phyloP scores from a whole-genome alignment of 345 rosid genomes.

The Reutealis trisperma region DNA sequence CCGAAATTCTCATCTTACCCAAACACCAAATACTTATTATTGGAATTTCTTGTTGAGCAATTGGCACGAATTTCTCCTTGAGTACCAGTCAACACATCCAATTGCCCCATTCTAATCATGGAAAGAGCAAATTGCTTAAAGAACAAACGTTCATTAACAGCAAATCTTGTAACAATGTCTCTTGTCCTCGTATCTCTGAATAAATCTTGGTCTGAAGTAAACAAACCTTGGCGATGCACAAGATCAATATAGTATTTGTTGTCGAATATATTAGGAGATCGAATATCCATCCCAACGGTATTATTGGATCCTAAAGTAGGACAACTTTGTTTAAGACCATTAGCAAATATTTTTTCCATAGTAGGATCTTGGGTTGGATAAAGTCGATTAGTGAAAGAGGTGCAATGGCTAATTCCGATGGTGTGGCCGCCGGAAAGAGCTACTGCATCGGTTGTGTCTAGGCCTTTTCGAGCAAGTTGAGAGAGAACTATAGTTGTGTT shows the following conservation, averaged over 20 bases:
- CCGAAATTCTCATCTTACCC: too few species aligned
- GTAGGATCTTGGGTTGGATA: conserved; percentile 78
- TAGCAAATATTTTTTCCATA: conserved; percentile 69
- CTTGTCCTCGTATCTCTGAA: conserved; percentile 58
- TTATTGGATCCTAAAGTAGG: conserved; percentile 38
- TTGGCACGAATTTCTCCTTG: conserved; percentile 77
- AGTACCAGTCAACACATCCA: conserved; percentile 57
- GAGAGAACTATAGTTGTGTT: too few species aligned
- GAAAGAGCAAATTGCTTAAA: conserved; percentile 57
- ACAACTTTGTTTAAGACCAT: conserved; percentile 49
- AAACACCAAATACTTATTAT: conserved; percentile 28
- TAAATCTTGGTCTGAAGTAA: conserved; percentile 86
- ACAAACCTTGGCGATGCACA: conserved; percentile 76
- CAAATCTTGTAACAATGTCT: conserved; percentile 61
- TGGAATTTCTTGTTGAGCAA: conserved; percentile 62
- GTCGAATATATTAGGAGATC: conserved; percentile 69
- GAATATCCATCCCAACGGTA: conserved; percentile 56
- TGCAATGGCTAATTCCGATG: conserved; percentile 68
- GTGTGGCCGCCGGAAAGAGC: conserved; percentile 96
- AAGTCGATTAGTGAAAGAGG: conserved; percentile 55
- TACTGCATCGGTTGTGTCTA: conserved; percentile 66
- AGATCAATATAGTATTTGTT: conserved; percentile 79
- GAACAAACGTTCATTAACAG: conserved; percentile 52
- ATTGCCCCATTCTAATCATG: conserved; percentile 79
- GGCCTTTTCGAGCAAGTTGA: conserved; percentile 26